These are phyloP conservation scores for Trichoderma atroviride DNA, from an alignment of 2,329 filamentous ascomycete genomes.

Conservation along the genomic window DNA sequence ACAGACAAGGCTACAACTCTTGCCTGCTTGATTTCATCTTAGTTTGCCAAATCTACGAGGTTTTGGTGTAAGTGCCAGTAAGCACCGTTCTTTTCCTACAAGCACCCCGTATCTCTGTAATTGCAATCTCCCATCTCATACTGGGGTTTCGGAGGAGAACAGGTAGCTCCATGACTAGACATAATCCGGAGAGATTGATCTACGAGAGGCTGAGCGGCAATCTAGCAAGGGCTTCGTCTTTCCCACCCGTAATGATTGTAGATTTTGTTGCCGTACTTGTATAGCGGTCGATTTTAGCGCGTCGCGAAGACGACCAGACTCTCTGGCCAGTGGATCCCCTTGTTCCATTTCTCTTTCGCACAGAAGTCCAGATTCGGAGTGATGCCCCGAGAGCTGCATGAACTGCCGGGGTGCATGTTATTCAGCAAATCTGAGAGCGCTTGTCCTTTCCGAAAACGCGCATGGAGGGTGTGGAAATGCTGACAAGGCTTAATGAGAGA, in stretches of 20 bases:
- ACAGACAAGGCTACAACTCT: not conserved
- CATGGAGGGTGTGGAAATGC: not conserved
- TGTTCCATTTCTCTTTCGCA: constrained; percentile 7
- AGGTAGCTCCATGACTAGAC: not conserved
- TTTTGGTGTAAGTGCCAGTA: not conserved
- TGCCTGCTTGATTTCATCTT: not conserved
- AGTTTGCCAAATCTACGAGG: not conserved
- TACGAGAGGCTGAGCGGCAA: not conserved
- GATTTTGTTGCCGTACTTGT: not conserved
- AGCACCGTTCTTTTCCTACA: not conserved
- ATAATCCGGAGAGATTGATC: constrained; percentile 1
- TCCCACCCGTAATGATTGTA: not conserved
- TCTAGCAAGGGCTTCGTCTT: not conserved
- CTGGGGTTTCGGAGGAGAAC: not conserved
- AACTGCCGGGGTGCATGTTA: not conserved
- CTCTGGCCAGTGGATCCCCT: not conserved
- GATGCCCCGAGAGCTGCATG: not conserved
- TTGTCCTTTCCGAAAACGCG: not conserved
- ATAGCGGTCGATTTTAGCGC: constrained; percentile 5
- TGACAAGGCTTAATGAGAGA: not conserved
- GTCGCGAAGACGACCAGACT: not conserved
- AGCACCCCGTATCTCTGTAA: not conserved
- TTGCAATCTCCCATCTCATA: not conserved
- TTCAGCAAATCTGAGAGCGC: not conserved
- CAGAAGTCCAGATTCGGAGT: constrained; percentile 1